Conservation (phyloP, 768 basidiomycete species). For the Termitomyces sp. region DNA sequence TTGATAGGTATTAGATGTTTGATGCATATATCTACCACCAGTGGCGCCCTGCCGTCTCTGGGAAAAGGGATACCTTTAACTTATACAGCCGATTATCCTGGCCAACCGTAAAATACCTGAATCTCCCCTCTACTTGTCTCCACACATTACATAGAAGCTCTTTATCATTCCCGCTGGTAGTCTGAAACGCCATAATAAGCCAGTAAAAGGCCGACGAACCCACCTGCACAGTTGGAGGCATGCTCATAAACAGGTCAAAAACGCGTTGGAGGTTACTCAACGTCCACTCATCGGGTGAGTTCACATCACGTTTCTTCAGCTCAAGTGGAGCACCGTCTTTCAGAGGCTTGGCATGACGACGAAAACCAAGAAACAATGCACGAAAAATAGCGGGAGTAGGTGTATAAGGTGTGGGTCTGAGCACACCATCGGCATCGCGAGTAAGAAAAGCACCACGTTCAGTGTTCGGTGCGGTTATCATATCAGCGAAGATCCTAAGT, state of each 20-base stretch:
- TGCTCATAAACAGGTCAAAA: constrained; percentile 60
- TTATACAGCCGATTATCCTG: constrained; percentile 39
- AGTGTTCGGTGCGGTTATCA: constrained; percentile 48
- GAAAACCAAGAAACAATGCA: constrained; percentile 74
- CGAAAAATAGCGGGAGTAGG: constrained; percentile 60
- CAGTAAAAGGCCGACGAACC: constrained; percentile 55
- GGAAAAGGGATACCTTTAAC: constrained; percentile 36
- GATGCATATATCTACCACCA: background rate
- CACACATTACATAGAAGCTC: constrained; percentile 54
- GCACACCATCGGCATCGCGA: constrained; percentile 23
- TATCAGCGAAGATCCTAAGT: constrained; percentile 61
- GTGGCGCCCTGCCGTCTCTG: constrained; percentile 7
- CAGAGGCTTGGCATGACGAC: constrained; percentile 45
- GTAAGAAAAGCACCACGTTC: constrained; percentile 31
- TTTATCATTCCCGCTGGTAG: constrained; percentile 51
- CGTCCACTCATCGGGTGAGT: constrained; percentile 42
- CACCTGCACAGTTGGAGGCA: constrained; percentile 43
- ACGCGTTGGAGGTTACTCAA: constrained; percentile 51
- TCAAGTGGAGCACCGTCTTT: constrained; percentile 3
- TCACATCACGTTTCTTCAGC: background rate
- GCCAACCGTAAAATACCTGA: constrained; percentile 42
- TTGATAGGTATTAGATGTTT: constrained; percentile 12
- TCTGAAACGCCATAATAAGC: constrained; percentile 64
- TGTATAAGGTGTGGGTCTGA: constrained; percentile 28
- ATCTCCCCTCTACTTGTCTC: constrained; percentile 53